These are phyloP conservation scores for Linum lewisii DNA, from an alignment of 345 rosid genomes.

Conservation along the genomic window DNA sequence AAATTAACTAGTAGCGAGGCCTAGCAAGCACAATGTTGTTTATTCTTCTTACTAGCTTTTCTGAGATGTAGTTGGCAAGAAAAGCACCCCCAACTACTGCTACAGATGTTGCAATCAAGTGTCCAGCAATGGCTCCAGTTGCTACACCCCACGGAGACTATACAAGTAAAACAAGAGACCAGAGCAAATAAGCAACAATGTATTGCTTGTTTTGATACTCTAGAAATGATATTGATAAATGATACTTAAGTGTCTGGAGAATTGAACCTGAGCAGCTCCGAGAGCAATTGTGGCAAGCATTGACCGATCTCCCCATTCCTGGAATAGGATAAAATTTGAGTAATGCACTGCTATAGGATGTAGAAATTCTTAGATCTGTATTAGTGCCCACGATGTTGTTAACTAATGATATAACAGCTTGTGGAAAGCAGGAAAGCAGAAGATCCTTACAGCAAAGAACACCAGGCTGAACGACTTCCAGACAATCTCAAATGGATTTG, in stretches of 20 bases:
- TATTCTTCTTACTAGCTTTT: conserved; percentile 55
- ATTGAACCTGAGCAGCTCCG: conserved; percentile 80
- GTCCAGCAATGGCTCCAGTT: conserved; percentile 92
- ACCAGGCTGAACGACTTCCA: conserved; percentile 97
- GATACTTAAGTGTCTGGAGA: conserved; percentile 1
- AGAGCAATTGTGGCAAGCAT: conserved; percentile 99
- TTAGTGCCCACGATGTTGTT: not conserved
- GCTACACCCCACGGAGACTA: conserved; percentile 99
- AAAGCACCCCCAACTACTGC: conserved; percentile 90
- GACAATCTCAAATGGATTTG: conserved; percentile 79
- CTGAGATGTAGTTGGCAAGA: conserved; percentile 89
- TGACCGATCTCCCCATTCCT: conserved; percentile 99
- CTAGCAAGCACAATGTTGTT: conserved; percentile 7
- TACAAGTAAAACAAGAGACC: not conserved
- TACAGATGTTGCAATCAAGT: conserved; percentile 67
- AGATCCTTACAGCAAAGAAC: conserved; percentile 81
- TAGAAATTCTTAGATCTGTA: not conserved
- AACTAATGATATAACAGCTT: not conserved
- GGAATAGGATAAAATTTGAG: conserved; percentile 7
- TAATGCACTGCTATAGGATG: not conserved
- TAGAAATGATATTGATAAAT: not conserved
- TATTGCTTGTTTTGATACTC: not conserved
- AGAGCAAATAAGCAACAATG: not conserved
- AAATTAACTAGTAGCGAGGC: not conserved
- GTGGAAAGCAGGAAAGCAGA: not conserved